These are phyloP conservation scores for Solanum tarapatanum DNA, from an alignment of 257 asterid genomes.

Conservation along the genomic window DNA sequence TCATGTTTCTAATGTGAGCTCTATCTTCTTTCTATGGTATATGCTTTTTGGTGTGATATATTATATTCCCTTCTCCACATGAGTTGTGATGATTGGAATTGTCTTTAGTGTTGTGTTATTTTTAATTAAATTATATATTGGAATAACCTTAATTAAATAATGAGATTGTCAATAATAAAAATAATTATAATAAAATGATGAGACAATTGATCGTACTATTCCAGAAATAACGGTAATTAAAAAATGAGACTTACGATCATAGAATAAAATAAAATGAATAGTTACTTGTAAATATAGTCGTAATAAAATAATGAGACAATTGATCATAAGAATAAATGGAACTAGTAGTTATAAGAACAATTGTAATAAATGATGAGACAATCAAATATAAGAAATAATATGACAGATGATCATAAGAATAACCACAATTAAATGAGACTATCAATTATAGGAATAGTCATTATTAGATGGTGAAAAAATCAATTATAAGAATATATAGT, in stretches of 20 bases:
- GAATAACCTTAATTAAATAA: not conserved
- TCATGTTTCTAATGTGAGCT: not conserved
- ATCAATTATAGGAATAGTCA: not conserved
- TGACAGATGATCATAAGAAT: not conserved
- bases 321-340: not conserved
- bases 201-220: not conserved
- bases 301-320: not conserved
- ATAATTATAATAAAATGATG: not conserved
- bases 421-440: not conserved
- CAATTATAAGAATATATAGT: not conserved
- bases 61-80: not conserved
- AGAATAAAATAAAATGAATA: not conserved
- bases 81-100: not conserved
- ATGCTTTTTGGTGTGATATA: not conserved
- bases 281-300: fast-evolving
- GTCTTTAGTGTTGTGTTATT: not conserved
- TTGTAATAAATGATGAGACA: not conserved
- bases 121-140: not conserved
- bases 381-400: not conserved
- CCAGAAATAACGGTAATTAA: not conserved
- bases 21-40: not conserved
- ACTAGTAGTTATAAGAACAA: not conserved
- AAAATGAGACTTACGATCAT: not conserved
- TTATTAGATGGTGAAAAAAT: not conserved
- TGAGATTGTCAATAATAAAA: not conserved